phyloP scores from a whole-genome alignment of 1,284 basidiomycete species.

The Trichosporon sp. region DNA sequence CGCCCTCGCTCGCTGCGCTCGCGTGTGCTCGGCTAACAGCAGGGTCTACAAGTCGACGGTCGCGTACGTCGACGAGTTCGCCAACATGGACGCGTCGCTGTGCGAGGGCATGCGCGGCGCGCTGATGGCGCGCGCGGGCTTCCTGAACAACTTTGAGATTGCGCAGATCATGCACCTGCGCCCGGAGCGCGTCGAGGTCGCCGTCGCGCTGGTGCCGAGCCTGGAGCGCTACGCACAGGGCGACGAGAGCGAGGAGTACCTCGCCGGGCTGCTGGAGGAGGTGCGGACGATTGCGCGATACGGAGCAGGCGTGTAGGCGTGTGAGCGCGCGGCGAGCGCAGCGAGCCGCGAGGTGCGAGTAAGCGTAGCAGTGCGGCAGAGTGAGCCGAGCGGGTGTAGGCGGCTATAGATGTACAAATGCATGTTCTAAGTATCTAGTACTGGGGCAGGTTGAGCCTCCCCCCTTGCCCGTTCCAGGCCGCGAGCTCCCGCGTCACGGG shows the following conservation, averaged over 20 bases:
- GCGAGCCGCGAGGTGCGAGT: background rate
- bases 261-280: slow-evolving; percentile 39
- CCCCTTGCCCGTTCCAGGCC: slow-evolving; percentile 39
- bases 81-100: slow-evolving; percentile 30
- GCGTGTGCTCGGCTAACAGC: background rate
- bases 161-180: slow-evolving; percentile 46
- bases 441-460: slow-evolving; percentile 40
- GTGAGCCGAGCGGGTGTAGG: background rate
- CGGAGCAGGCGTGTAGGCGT: slow-evolving; percentile 17
- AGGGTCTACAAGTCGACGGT: slow-evolving; percentile 42
- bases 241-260: slow-evolving; percentile 30
- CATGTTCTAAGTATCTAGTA: slow-evolving; percentile 23
- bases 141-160: slow-evolving; percentile 46
- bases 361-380: background rate
- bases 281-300: slow-evolving; percentile 34
- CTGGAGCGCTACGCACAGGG: slow-evolving; percentile 39
- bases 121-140: slow-evolving; percentile 29
- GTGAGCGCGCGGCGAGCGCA: background rate
- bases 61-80: slow-evolving; percentile 42
- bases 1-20: background rate
- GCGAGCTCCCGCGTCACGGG: slow-evolving; percentile 39
- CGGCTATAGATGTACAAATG: background rate
- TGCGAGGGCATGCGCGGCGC: slow-evolving; percentile 42
- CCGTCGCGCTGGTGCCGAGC: slow-evolving; percentile 41
- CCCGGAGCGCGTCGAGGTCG: slow-evolving; percentile 40